Conservation (phyloP, 2,329 filamentous ascomycete species). For the Hirsutella thompsonii region DNA sequence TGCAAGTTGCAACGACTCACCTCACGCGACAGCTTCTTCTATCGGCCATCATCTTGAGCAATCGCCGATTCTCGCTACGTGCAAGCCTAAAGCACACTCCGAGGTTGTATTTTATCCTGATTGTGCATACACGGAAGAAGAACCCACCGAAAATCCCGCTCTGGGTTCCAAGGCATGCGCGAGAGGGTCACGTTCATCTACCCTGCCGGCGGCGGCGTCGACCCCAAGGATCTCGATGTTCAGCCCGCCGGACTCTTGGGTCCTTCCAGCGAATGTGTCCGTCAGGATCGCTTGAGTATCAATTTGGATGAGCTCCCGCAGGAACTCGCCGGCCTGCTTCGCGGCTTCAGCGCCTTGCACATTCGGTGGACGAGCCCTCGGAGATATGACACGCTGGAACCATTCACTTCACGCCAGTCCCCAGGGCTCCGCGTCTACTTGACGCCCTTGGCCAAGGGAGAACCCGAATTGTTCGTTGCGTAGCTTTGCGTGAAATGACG, state of each 20-base stretch:
- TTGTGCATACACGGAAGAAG: no score
- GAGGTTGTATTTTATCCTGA: no score
- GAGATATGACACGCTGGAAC: slow-evolving; percentile 47
- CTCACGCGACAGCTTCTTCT: no score
- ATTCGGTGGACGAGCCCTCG: slow-evolving; percentile 61
- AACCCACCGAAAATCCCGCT: neutral
- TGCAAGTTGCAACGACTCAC: no score
- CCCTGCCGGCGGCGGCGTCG: slow-evolving; percentile 47
- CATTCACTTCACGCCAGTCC: slow-evolving; percentile 61
- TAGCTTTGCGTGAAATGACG: neutral
- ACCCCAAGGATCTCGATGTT: slow-evolving; percentile 50
- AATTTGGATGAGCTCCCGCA: slow-evolving; percentile 59
- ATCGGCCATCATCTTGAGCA: no score
- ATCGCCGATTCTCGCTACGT: no score
- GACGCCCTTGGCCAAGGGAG: slow-evolving; percentile 32
- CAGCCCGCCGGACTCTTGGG: slow-evolving; percentile 40
- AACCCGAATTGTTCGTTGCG: slow-evolving; percentile 8
- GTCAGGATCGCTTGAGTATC: slow-evolving; percentile 70
- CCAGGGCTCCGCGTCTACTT: slow-evolving; percentile 76
- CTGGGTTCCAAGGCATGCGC: slow-evolving; percentile 42
- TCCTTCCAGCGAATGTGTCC: slow-evolving; percentile 47
- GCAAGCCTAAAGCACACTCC: no score
- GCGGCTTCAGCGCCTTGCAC: slow-evolving; percentile 58
- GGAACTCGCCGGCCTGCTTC: slow-evolving; percentile 50
- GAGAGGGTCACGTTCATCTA: slow-evolving; percentile 72